A percentile compares a stretch with the other conserved stretches of the same genome.
These are phyloP conservation scores for Metschnikowia hibisci DNA, from an alignment of 805 yeast species.

Conservation along the genomic window DNA sequence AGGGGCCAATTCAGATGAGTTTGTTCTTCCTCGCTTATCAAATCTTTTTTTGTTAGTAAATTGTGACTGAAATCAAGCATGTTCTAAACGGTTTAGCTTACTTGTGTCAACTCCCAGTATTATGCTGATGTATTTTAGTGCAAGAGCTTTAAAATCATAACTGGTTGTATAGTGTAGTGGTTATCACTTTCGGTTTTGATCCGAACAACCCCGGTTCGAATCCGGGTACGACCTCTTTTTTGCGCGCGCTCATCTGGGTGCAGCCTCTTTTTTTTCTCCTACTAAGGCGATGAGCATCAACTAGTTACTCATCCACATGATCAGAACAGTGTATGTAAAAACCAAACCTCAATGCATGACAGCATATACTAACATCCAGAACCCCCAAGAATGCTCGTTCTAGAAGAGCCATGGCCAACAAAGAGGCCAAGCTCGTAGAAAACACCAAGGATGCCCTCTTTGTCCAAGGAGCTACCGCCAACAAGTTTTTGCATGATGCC, in stretches of 20 bases:
- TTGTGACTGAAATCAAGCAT: no score
- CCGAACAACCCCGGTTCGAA: constrained; percentile 82
- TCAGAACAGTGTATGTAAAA: constrained; percentile 35
- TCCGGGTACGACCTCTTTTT: constrained; percentile 70
- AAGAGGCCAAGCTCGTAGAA: constrained; percentile 84
- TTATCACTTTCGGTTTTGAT: constrained; percentile 79
- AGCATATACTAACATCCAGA: constrained; percentile 28
- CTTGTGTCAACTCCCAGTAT: no score
- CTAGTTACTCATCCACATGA: constrained; percentile 20
- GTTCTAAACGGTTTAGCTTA: no score
- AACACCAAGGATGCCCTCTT: constrained; percentile 87
- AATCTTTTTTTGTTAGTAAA: no score
- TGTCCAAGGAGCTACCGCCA: constrained; percentile 82
- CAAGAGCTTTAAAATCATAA: no score
- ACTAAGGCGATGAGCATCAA: constrained; percentile 14
- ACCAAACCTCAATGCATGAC: background rate
- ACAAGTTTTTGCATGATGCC: constrained; percentile 77
- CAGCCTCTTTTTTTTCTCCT: constrained; percentile 1
- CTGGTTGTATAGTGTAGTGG: constrained; percentile 68
- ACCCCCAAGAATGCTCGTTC: constrained; percentile 95
- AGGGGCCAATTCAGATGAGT: no score
- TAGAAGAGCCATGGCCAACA: constrained; percentile 87
- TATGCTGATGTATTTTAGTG: no score
- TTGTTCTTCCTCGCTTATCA: no score
- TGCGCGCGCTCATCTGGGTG: constrained; percentile 4